Percentiles rank a stretch among this genome's conserved stretches.
Evolutionary conservation across 352 stramenopile species (phyloP).

Genomic region (Phytophthora sansomeana): DNA sequence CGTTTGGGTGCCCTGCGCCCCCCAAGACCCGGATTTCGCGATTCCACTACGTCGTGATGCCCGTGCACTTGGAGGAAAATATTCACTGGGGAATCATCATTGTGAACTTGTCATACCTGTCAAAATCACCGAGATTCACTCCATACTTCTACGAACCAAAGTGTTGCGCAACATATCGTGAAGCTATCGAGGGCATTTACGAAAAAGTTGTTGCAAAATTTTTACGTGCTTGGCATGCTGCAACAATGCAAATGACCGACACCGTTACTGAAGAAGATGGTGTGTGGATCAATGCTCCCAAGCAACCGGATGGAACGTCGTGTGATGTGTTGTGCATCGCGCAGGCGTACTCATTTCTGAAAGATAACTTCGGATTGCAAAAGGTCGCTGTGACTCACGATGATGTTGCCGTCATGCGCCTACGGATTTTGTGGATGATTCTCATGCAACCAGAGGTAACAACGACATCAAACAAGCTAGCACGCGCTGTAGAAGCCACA

Average conservation of each 20-base stretch:
- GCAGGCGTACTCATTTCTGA: neutral
- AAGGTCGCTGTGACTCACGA: neutral
- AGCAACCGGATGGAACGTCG: slow-evolving; percentile 9
- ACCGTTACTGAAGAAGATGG: neutral
- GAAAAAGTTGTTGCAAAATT: neutral
- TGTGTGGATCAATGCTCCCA: slow-evolving; percentile 6
- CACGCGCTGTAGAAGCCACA: neutral
- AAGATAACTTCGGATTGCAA: neutral
- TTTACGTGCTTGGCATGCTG: neutral
- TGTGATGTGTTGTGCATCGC: slow-evolving; percentile 13
- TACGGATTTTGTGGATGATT: slow-evolving; percentile 6
- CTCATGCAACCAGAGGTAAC: slow-evolving; percentile 1
- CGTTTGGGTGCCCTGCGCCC: neutral
- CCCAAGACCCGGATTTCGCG: neutral
- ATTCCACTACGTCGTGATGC: slow-evolving; percentile 7
- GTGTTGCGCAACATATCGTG: neutral
- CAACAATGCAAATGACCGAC: neutral
- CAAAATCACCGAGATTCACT: neutral
- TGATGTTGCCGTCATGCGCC: slow-evolving; percentile 2
- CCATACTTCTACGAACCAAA: slow-evolving; percentile 15
- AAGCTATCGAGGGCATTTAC: neutral
- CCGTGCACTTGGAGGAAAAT: slow-evolving; percentile 1
- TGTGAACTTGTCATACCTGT: neutral
- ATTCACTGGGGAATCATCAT: slow-evolving; percentile 10
- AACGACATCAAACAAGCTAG: neutral